Conservation (phyloP, 306 rosid genomes). For the Coriaria nepalensis region DNA sequence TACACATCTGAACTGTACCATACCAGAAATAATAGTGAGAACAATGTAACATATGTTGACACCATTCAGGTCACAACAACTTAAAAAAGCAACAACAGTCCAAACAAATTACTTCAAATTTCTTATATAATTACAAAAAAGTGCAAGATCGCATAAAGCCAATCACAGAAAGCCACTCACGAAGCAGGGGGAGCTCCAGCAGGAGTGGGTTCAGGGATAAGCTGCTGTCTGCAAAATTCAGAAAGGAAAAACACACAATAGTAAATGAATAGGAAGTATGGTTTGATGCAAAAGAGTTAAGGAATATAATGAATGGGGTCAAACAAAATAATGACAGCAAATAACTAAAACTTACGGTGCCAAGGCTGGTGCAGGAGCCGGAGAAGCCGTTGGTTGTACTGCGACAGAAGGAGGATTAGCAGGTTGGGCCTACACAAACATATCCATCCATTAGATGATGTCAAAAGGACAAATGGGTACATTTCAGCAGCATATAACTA, state of each 20-base stretch:
- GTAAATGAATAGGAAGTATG: not conserved
- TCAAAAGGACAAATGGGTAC: not conserved
- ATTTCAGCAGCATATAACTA: not conserved
- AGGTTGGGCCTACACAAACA: constrained; percentile 21
- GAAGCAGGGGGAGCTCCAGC: constrained; percentile 34
- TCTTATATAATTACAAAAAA: constrained; percentile 1
- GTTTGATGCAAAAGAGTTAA: not conserved
- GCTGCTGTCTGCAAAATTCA: constrained; percentile 25
- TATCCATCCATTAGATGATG: constrained; percentile 8
- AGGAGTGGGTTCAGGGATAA: constrained; percentile 26
- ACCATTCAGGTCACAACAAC: too few species aligned
- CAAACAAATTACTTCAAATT: not conserved
- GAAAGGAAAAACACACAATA: constrained; percentile 3
- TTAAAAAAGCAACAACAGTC: not conserved
- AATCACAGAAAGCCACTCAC: constrained; percentile 4
- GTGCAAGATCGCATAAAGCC: too few species aligned
- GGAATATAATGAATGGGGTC: not conserved
- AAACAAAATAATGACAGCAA: too few species aligned
- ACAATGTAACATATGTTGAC: too few species aligned
- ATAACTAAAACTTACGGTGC: constrained; percentile 30
- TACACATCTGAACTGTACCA: constrained; percentile 30
- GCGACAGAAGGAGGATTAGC: constrained; percentile 23
- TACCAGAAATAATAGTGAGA: too few species aligned
- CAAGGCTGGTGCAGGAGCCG: constrained; percentile 24
- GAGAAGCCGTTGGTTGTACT: constrained; percentile 20